Evolutionary conservation across 495 filamentous ascomycete species (phyloP).

Genomic region (Cryomyces minteri): DNA sequence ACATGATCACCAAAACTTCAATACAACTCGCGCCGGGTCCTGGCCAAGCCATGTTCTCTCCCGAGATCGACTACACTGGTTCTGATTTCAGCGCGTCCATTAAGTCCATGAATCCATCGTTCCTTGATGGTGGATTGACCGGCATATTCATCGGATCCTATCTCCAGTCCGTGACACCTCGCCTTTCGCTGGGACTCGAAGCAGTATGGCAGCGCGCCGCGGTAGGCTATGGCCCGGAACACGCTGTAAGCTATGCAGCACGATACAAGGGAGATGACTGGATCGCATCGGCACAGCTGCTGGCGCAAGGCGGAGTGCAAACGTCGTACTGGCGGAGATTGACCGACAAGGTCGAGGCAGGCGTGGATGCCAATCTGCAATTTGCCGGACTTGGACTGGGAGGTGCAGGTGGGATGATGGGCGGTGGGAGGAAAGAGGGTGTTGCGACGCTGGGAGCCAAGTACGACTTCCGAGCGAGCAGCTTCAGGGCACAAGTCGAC

Average conservation of each 20-base stretch:
- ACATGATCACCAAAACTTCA: slow-evolving; percentile 70
- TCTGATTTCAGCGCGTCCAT: slow-evolving; percentile 69
- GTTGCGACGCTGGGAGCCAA: slow-evolving; percentile 84
- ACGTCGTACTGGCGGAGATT: slow-evolving; percentile 91
- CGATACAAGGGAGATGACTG: slow-evolving; percentile 81
- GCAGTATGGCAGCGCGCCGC: slow-evolving; percentile 80
- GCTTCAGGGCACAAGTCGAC: slow-evolving; percentile 90
- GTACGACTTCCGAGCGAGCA: slow-evolving; percentile 92
- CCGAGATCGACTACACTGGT: slow-evolving; percentile 89
- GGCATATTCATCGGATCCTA: slow-evolving; percentile 93
- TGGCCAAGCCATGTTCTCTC: slow-evolving; percentile 60
- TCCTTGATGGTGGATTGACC: slow-evolving; percentile 76
- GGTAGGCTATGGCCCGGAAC: slow-evolving; percentile 61
- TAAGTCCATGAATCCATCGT: slow-evolving; percentile 85
- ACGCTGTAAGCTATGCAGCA: slow-evolving; percentile 69
- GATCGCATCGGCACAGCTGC: slow-evolving; percentile 74
- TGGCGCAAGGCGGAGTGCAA: slow-evolving; percentile 66
- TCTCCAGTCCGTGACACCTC: slow-evolving; percentile 79
- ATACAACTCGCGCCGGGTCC: slow-evolving; percentile 56
- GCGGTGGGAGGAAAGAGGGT: slow-evolving; percentile 65
- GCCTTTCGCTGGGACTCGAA: slow-evolving; percentile 76
- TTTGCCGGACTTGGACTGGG: slow-evolving; percentile 45
- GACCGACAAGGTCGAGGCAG: slow-evolving; percentile 90
- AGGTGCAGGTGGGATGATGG: slow-evolving; percentile 41
- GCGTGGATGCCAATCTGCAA: slow-evolving; percentile 83